Conservation (phyloP, 495 filamentous ascomycete species). For the Aspergillus kassunensis region DNA sequence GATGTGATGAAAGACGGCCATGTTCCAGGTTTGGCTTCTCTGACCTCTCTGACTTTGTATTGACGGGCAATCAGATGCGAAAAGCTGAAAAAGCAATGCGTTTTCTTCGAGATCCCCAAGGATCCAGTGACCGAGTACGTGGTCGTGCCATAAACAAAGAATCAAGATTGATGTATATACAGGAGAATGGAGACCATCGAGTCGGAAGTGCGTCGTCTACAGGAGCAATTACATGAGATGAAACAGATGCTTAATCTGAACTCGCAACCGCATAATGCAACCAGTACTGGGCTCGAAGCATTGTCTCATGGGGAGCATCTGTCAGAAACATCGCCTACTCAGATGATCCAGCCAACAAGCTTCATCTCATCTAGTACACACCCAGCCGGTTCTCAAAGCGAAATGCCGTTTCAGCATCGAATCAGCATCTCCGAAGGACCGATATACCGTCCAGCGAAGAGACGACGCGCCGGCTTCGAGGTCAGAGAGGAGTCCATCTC, state of each 20-base stretch:
- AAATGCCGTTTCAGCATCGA: not conserved
- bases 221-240: slow-evolving; percentile 29
- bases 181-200: slow-evolving; percentile 35
- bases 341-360: no score
- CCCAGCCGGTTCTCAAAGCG: no score
- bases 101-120: slow-evolving; percentile 37
- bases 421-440: not conserved
- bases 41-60: not conserved
- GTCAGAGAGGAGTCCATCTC: slow-evolving; percentile 30
- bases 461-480: slow-evolving; percentile 35
- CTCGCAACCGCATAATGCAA: not conserved
- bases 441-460: slow-evolving; percentile 13
- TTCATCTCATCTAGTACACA: no score
- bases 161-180: not conserved
- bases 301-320: no score
- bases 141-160: not conserved
- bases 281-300: not conserved
- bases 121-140: slow-evolving; percentile 32
- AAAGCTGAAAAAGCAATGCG: slow-evolving; percentile 31
- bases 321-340: no score
- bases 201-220: slow-evolving; percentile 27
- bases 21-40: slow-evolving; percentile 28
- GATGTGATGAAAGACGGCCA: slow-evolving; percentile 38
- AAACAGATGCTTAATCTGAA: slow-evolving; percentile 18
- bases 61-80: slow-evolving; percentile 23